These are phyloP conservation scores for Cardamine occulta DNA, from an alignment of 345 rosid species.

Conservation along the genomic window DNA sequence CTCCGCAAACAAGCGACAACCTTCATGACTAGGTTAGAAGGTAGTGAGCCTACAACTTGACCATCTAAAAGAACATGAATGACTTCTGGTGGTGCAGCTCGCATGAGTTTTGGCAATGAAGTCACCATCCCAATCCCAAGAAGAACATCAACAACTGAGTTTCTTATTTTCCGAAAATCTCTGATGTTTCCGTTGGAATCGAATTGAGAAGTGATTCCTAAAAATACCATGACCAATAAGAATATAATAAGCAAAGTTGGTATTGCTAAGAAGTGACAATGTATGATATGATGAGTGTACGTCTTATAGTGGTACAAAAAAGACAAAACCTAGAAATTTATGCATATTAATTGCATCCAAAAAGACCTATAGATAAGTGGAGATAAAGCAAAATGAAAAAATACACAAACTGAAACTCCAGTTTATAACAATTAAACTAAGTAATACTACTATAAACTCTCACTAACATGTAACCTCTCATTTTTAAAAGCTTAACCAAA, in stretches of 20 bases:
- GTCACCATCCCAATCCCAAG: constrained; percentile 79
- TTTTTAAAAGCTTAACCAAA: neutral
- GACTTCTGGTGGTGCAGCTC: constrained; percentile 82
- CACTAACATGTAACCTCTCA: neutral
- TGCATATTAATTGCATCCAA: neutral
- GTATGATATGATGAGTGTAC: neutral
- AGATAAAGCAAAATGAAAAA: neutral
- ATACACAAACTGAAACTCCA: neutral
- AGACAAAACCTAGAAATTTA: neutral
- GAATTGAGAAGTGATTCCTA: constrained; percentile 86
- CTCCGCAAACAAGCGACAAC: constrained; percentile 77
- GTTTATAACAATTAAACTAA: neutral
- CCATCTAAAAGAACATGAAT: constrained; percentile 92
- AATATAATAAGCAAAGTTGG: constrained; percentile 22
- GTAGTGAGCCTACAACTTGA: constrained; percentile 72
- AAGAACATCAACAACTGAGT: constrained; percentile 66
- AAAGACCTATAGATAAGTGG: neutral
- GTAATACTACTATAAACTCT: constrained; percentile 1
- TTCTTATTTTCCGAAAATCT: constrained; percentile 72
- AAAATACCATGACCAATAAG: constrained; percentile 36
- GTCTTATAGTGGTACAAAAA: neutral
- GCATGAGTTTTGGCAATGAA: constrained; percentile 78
- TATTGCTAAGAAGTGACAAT: constrained; percentile 16
- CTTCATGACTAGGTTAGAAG: constrained; percentile 59
- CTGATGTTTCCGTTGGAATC: constrained; percentile 73